phyloP scores from a whole-genome alignment of 1,284 basidiomycete genomes.

The Xerocomus nothofagi region DNA sequence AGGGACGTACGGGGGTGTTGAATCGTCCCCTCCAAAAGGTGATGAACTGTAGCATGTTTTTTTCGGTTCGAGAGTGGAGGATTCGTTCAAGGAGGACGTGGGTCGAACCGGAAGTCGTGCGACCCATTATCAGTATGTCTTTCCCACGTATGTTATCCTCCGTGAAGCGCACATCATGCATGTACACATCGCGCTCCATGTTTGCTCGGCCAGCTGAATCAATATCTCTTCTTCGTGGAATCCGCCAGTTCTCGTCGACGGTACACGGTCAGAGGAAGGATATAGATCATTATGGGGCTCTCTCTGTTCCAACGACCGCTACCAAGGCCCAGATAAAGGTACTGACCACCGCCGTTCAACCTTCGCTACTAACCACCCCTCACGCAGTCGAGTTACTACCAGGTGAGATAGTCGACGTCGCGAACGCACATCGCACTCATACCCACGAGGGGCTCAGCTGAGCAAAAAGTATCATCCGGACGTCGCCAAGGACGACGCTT shows the following conservation, averaged over 20 bases:
- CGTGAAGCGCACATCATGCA: not conserved
- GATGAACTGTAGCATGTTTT: constrained; percentile 25
- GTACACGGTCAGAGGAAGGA: constrained; percentile 11
- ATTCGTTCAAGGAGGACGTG: constrained; percentile 1
- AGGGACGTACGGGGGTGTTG: constrained; percentile 29
- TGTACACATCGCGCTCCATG: not conserved
- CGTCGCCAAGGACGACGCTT: constrained; percentile 39
- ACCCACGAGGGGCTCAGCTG: constrained; percentile 34
- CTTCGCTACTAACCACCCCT: constrained; percentile 2
- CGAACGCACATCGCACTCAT: not conserved
- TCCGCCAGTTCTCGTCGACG: constrained; percentile 25
- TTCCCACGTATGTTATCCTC: constrained; percentile 27
- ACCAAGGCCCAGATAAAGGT: constrained; percentile 51
- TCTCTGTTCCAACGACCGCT: constrained; percentile 43
- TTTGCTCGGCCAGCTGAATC: not conserved
- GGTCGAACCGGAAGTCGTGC: constrained; percentile 21
- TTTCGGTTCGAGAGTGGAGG: not conserved
- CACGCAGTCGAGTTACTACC: constrained; percentile 46
- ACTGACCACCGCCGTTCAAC: not conserved
- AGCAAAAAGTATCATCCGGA: constrained; percentile 54
- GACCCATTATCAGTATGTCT: constrained; percentile 8
- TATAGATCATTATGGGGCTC: constrained; percentile 43
- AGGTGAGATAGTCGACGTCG: constrained; percentile 29
- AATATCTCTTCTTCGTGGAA: not conserved
- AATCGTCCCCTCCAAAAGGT: constrained; percentile 34